These are phyloP conservation scores for Collybia sordida DNA, from an alignment of 768 basidiomycete species.

Conservation along the genomic window DNA sequence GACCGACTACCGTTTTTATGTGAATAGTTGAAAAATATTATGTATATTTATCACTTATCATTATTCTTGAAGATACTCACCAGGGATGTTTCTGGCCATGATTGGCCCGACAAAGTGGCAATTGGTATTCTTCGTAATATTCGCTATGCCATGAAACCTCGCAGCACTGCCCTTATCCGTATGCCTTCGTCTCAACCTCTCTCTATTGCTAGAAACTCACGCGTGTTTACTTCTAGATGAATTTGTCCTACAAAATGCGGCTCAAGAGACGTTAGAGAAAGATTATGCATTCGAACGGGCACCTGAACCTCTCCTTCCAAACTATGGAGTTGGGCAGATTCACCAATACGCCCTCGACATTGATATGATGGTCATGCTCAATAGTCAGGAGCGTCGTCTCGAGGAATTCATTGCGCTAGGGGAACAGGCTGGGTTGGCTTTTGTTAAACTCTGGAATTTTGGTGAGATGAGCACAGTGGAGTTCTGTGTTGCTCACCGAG, in stretches of 20 bases:
- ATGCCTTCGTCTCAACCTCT: constrained; percentile 6
- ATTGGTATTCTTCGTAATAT: constrained; percentile 34
- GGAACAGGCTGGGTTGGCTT: constrained; percentile 29
- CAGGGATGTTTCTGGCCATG: constrained; percentile 23
- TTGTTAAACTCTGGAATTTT: constrained; percentile 32
- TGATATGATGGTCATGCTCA: constrained; percentile 41
- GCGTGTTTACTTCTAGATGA: constrained; percentile 28
- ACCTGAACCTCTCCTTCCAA: constrained; percentile 46
- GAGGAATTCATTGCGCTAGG: constrained; percentile 37
- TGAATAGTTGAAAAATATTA: constrained; percentile 31
- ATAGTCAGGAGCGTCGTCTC: constrained; percentile 42
- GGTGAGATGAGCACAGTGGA: constrained; percentile 12
- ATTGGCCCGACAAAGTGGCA: constrained; percentile 39
- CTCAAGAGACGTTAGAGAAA: constrained; percentile 13
- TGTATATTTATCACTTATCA: constrained; percentile 21
- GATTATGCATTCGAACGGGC: constrained; percentile 22
- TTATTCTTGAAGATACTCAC: not conserved
- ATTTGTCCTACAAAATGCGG: constrained; percentile 28
- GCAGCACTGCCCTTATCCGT: constrained; percentile 37
- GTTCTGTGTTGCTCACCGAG: not conserved
- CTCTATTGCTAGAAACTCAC: not conserved
- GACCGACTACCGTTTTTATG: not conserved
- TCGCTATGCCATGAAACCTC: constrained; percentile 30
- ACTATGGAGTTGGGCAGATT: constrained; percentile 42
- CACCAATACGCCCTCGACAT: constrained; percentile 44